Evolutionary conservation across 2,329 filamentous ascomycete species (phyloP), one percentile per base, ranked within the genome.

Genomic region (Cladosporium sp.): DNA sequence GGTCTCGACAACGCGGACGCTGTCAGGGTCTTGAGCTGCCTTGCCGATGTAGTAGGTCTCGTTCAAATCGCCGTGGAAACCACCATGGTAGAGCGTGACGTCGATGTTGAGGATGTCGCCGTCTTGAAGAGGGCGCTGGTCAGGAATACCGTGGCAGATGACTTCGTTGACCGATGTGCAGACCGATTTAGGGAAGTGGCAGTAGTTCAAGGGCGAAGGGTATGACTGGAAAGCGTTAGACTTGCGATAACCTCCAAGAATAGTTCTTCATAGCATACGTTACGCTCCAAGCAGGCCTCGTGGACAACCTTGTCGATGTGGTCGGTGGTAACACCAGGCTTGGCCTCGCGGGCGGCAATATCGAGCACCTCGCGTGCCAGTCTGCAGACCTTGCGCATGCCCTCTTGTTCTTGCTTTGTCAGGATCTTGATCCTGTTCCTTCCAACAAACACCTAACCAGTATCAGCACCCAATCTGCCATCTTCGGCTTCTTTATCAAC

Each of bases 1-100:
- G 4, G 92, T 86, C 76, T 97, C 93, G 1, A 95, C 90, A 0
- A 97, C 89, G 25, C 92, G 85, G 34, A 97, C 90, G 1, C 88
- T 84, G 64, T 96, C 92, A 0, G 90, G 85, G 69, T 97, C 88
- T 5, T 88, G 85, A 70, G 84, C 84, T 45, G 93, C 89, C 71
- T 88, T 91, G 57, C 93, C 93, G 50, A 97, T 89, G 72, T 97
- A 97, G 77, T 97, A 97, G 14, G 93, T 97, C 79, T 97, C 93
- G 77, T 97, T 97, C 57, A 97, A 79, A 73, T 97, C 93, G 55
- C 90, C 91, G 72, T 97, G 93, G 77, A 92, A 97, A 52, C 93
- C 93, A 61, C 88, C 88, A 72, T 97, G 90, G 75, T 93, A 97
- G 42, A 97, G 78, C 0, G 91, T 92, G 4, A 97, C 89, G 67